Percentiles rank a stretch among this genome's conserved stretches.
phyloP scores from a whole-genome alignment of 192 early-diverging fungal species.

The Mortierella alpina region DNA sequence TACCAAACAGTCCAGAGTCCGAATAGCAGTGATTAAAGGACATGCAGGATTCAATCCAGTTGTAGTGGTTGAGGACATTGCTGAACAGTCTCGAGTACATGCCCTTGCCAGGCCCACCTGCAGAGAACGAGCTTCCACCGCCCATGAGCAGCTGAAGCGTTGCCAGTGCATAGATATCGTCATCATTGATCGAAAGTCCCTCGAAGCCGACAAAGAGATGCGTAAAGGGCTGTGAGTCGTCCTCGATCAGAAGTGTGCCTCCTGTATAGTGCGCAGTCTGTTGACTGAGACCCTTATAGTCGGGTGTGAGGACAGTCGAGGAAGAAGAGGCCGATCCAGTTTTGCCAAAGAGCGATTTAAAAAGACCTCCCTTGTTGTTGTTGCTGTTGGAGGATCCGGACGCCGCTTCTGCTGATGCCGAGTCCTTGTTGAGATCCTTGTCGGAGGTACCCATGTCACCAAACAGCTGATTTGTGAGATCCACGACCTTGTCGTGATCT shows the following conservation, averaged over 20 bases:
- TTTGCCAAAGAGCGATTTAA: constrained; percentile 27
- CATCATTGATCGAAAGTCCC: constrained; percentile 80
- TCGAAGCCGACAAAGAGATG: constrained; percentile 94
- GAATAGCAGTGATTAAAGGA: constrained; percentile 92
- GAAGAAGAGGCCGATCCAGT: neutral
- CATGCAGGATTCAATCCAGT: constrained; percentile 96
- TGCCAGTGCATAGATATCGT: constrained; percentile 94
- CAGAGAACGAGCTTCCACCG: constrained; percentile 96
- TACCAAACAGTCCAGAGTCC: constrained; percentile 93
- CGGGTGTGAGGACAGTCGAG: constrained; percentile 8
- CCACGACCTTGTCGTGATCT: constrained; percentile 85
- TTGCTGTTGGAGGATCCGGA: constrained; percentile 5
- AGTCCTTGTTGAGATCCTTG: neutral
- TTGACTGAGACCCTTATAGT: constrained; percentile 47
- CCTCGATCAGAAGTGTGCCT: constrained; percentile 78
- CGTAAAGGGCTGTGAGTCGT: constrained; percentile 76
- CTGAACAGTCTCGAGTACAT: constrained; percentile 99
- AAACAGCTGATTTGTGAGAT: constrained; percentile 77
- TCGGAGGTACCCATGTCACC: constrained; percentile 65
- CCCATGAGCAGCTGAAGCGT: constrained; percentile 92
- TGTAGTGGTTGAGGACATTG: constrained; percentile 92
- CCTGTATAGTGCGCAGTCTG: constrained; percentile 82
- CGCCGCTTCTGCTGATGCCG: neutral
- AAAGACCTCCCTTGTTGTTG: constrained; percentile 31
- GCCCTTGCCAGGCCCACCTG: constrained; percentile 98